phyloP scores from a whole-genome alignment of 2,329 filamentous ascomycete species.

The Rhexocercosporidium sp. region DNA sequence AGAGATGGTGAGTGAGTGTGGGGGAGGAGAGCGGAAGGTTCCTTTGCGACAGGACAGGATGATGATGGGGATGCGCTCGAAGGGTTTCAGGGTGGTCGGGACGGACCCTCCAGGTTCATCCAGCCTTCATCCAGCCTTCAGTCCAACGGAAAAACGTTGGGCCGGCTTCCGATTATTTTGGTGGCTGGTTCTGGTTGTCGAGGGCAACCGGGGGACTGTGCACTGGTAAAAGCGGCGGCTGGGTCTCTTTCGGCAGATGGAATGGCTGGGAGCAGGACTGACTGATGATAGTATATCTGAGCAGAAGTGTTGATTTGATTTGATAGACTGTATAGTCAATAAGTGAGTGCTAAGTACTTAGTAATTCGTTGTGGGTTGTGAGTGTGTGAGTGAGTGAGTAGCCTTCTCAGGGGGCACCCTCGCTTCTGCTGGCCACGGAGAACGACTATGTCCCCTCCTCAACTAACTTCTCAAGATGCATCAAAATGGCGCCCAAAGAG shows the following conservation, averaged over 20 bases:
- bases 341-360: no score
- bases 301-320: no score
- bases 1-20: conserved; percentile 6
- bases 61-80: background rate
- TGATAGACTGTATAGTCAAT: no score
- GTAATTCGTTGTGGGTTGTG: no score
- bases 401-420: no score
- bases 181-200: background rate
- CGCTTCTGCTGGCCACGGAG: no score
- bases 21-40: background rate
- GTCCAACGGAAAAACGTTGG: background rate
- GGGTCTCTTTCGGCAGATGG: background rate
- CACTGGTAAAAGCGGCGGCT: background rate
- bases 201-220: background rate
- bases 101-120: background rate
- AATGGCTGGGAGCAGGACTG: background rate
- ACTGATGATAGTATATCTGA: no score
- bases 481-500: no score
- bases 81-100: background rate
- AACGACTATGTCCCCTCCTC: no score
- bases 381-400: no score
- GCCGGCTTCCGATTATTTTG: background rate
- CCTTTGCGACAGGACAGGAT: background rate
- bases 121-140: background rate
- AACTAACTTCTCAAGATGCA: no score